A percentile compares a stretch with the other conserved stretches of the same genome.
phyloP scores from a whole-genome alignment of 768 basidiomycete genomes.

The Mycena chlorophos region DNA sequence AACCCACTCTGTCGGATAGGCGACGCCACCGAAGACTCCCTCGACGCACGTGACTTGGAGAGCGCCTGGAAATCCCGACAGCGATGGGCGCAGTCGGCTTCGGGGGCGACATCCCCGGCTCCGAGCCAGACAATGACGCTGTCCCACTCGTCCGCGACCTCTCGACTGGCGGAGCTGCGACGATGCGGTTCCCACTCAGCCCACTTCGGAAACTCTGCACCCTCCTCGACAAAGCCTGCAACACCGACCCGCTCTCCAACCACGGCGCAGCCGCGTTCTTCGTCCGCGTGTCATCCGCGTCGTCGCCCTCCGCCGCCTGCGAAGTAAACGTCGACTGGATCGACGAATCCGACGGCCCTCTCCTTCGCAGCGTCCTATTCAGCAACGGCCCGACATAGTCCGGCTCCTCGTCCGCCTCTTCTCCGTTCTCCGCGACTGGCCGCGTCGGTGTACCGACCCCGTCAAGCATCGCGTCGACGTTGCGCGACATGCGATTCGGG shows the following conservation, averaged over 20 bases:
- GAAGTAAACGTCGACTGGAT: constrained; percentile 82
- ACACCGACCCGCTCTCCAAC: constrained; percentile 46
- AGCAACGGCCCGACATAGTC: constrained; percentile 54
- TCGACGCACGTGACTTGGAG: too few relatives aligned
- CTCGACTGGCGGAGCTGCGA: background rate
- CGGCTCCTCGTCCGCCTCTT: constrained; percentile 41
- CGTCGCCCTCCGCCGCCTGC: constrained; percentile 33
- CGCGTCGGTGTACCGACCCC: constrained; percentile 26
- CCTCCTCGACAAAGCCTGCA: constrained; percentile 54
- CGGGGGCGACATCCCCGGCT: constrained; percentile 16
- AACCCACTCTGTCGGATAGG: too few relatives aligned
- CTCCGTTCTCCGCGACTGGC: too few relatives aligned
- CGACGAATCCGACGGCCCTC: constrained; percentile 90
- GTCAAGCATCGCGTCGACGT: constrained; percentile 81
- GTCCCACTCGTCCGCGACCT: background rate
- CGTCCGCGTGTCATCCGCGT: too few relatives aligned
- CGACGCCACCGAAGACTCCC: too few relatives aligned
- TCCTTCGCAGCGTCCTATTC: constrained; percentile 66
- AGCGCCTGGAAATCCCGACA: too few relatives aligned
- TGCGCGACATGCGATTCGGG: constrained; percentile 53
- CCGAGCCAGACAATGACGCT: constrained; percentile 6
- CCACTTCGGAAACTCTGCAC: constrained; percentile 45
- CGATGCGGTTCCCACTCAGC: background rate
- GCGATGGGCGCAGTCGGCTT: constrained; percentile 5
- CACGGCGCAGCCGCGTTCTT: too few relatives aligned